Conservation (phyloP, 148 eudicot genomes). For the Rheum nobile region DNA sequence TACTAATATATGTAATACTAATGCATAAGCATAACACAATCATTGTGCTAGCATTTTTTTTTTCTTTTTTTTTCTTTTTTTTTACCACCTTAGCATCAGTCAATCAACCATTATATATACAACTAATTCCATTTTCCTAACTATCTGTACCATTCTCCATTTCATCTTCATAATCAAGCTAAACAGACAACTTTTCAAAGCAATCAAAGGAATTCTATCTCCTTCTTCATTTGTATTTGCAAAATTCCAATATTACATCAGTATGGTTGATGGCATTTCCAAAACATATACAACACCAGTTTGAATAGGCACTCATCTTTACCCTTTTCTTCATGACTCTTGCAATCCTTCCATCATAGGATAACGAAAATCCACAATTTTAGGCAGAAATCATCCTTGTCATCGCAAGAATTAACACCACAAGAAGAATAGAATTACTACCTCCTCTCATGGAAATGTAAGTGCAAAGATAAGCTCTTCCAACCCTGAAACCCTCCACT, state of each 20-base stretch:
- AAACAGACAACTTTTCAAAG: too few relatives aligned
- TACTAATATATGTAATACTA: too few relatives aligned
- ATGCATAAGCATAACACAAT: too few relatives aligned
- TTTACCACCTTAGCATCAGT: too few relatives aligned
- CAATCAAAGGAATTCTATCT: too few relatives aligned
- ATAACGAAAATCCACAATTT: neutral
- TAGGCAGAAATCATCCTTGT: too few relatives aligned
- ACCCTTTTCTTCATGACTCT: conserved; percentile 8
- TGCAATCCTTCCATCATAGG: conserved; percentile 12
- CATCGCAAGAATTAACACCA: conserved; percentile 1
- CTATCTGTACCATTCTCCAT: too few relatives aligned
- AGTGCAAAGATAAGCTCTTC: conserved; percentile 32
- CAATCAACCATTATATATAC: neutral
- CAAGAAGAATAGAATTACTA: conserved; percentile 30
- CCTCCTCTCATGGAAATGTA: conserved; percentile 32
- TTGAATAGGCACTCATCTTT: conserved; percentile 3
- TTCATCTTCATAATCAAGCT: too few relatives aligned
- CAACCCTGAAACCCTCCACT: conserved; percentile 18
- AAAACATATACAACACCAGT: neutral
- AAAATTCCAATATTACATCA: neutral
- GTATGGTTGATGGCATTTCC: conserved; percentile 11
- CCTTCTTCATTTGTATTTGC: neutral
- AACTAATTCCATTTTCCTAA: neutral
- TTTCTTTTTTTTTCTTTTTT: too few relatives aligned
- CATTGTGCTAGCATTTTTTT: too few relatives aligned